Evolutionary conservation across 345 rosid genomes (phyloP), one percentile per base, ranked within the genome.

Genomic region (Erodium maritimum): DNA sequence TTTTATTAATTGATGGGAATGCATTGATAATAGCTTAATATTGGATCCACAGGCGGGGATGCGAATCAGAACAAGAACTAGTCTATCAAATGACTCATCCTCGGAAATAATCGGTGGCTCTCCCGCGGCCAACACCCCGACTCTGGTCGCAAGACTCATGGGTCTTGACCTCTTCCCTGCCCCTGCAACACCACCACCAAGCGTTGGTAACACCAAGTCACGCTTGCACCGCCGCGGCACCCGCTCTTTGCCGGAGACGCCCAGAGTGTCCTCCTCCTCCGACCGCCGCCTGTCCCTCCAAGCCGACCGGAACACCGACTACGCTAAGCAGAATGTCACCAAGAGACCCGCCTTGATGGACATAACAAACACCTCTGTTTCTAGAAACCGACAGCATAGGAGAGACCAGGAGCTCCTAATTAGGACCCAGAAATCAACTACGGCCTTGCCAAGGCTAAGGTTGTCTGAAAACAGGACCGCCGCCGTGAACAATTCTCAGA

Each of bases 141-240:
- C 73, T 56, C 71, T 91, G 51, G 93, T 91, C 0, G 98, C 96
- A n/a, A 76, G 96, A 59, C 85, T 91, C 24, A 91, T 91, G 98
- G 98, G 98, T 56, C 95, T 91, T 20, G 98, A 91, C 57, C 79
- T 84, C 68, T 85, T 84, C 54, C 95, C 98, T 1, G 93, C 79
- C 3, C 50, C 79, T 13, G 24, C 70, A 34, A 50, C 23, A n/a
- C n/a, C n/a, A n/a, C n/a, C n/a, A n/a, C n/a, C n/a, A n/a, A n/a
- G n/a, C n/a, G n/a, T n/a, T n/a, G n/a, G n/a, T n/a, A n/a, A n/a
- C n/a, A 21, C 23, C 16, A 33, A 46, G 69, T 69, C 19, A 68
- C 64, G n/a, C 53, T 69, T 53, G 61, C 64, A 58, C 29, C 25
- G 19, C 10, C 68, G 9, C 71, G 87, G 82, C 2, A 73, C 84